These are phyloP conservation scores for Mentha longifolia DNA, from an alignment of 257 asterid genomes.

Conservation along the genomic window DNA sequence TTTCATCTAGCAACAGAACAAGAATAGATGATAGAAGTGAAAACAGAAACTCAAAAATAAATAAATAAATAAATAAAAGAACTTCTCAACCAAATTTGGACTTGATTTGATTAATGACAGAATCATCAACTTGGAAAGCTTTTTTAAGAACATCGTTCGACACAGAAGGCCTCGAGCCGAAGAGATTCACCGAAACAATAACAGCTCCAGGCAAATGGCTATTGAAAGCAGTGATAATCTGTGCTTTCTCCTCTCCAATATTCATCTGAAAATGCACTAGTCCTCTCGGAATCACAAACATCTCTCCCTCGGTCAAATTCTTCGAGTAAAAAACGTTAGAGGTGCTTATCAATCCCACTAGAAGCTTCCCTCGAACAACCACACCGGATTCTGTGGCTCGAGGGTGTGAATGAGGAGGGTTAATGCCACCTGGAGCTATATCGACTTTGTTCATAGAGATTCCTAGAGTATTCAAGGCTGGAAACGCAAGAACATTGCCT, in stretches of 20 bases:
- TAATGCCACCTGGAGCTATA: slow-evolving; percentile 48
- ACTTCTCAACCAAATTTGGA: slow-evolving; percentile 44
- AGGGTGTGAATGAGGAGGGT: slow-evolving; percentile 68
- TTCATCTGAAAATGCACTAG: slow-evolving; percentile 65
- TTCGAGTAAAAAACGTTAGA: slow-evolving; percentile 43
- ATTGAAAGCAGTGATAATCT: slow-evolving; percentile 55
- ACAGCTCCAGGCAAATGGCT: slow-evolving; percentile 62
- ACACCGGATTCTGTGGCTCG: slow-evolving; percentile 60
- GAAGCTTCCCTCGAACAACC: slow-evolving; percentile 49
- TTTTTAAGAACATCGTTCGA: slow-evolving; percentile 55
- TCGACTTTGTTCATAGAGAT: slow-evolving; percentile 63
- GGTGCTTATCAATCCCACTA: slow-evolving; percentile 56
- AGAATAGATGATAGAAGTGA: slow-evolving; percentile 27
- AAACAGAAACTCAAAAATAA: neutral
- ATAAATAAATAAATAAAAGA: neutral
- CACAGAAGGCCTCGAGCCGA: slow-evolving; percentile 55
- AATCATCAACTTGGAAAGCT: slow-evolving; percentile 51
- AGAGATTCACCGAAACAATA: slow-evolving; percentile 39
- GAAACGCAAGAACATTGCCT: slow-evolving; percentile 54
- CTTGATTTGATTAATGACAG: slow-evolving; percentile 49
- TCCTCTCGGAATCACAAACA: slow-evolving; percentile 67
- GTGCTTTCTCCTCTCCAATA: slow-evolving; percentile 52
- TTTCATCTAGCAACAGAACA: neutral
- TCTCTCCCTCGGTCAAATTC: slow-evolving; percentile 44
- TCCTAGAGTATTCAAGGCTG: slow-evolving; percentile 65